Conservation (phyloP, 257 asterid species). For the Plantago elongata region DNA sequence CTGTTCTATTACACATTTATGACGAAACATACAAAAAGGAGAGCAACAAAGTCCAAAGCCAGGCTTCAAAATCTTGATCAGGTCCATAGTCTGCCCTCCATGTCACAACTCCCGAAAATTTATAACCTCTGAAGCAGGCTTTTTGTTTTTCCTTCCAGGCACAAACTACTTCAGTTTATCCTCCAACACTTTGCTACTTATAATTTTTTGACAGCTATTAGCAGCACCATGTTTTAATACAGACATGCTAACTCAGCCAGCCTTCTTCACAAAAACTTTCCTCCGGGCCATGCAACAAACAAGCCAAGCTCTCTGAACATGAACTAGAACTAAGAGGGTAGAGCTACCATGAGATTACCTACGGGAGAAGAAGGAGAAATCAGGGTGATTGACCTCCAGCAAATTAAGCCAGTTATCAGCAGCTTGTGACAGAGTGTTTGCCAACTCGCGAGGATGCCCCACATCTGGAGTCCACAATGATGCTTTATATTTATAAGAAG, state of each 20-base stretch:
- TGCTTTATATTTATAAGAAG: conserved; percentile 64
- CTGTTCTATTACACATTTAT: conserved; percentile 16
- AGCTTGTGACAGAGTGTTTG: conserved; percentile 51
- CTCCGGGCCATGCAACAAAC: conserved; percentile 1
- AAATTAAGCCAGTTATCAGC: conserved; percentile 62
- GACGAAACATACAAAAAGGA: not conserved
- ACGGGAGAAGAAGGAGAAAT: conserved; percentile 77
- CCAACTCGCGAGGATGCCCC: conserved; percentile 46
- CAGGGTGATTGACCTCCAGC: conserved; percentile 77
- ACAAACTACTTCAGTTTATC: no score
- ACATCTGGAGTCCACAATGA: conserved; percentile 69
- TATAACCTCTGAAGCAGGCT: no score
- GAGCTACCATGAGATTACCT: conserved; percentile 27
- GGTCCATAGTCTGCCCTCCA: conserved; percentile 1
- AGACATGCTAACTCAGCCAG: not conserved
- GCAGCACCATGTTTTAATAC: no score
- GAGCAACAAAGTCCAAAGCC: not conserved
- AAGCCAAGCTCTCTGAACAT: conserved; percentile 2
- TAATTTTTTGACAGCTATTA: no score
- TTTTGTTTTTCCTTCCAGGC: no score
- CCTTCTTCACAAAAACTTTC: conserved; percentile 10
- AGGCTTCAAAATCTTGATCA: not conserved
- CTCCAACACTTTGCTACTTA: no score
- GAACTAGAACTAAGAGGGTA: conserved; percentile 12
- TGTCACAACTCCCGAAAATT: not conserved